A percentile compares a stretch with the other conserved stretches of the same genome.
phyloP scores from a whole-genome alignment of 306 rosid species.

The Castanea crenata region DNA sequence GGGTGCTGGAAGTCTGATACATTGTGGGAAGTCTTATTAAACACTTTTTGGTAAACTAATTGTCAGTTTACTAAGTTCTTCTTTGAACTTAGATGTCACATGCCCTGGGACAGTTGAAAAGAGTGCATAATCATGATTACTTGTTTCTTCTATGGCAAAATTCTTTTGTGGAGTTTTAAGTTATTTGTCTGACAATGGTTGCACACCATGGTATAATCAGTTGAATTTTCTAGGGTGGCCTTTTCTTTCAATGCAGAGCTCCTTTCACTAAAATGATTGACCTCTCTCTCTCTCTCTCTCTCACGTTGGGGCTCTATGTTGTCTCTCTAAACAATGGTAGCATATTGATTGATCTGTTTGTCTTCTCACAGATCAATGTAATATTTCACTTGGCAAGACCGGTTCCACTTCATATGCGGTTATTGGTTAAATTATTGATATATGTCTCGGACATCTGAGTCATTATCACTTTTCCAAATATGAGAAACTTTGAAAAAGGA shows the following conservation, averaged over 20 bases:
- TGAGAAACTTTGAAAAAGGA: no score
- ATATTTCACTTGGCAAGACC: no score
- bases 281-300: no score
- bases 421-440: no score
- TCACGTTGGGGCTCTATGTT: no score
- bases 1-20: constrained; percentile 91
- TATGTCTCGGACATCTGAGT: no score
- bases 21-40: constrained; percentile 87
- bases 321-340: no score
- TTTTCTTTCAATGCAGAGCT: not conserved
- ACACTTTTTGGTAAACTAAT: not conserved
- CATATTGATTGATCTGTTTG: no score
- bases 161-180: constrained; percentile 6
- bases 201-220: not conserved
- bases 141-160: not conserved
- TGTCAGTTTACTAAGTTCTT: constrained; percentile 16
- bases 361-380: no score
- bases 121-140: constrained; percentile 7
- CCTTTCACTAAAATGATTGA: not conserved
- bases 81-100: not conserved
- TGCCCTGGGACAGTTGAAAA: constrained; percentile 22
- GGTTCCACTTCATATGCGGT: no score
- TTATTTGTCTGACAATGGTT: constrained; percentile 1
- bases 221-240: constrained; percentile 17
- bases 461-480: no score